A percentile compares a stretch with the other conserved stretches of the same genome.
These are phyloP conservation scores for Rhizophora apiculata DNA, from an alignment of 345 rosid species.

Conservation along the genomic window DNA sequence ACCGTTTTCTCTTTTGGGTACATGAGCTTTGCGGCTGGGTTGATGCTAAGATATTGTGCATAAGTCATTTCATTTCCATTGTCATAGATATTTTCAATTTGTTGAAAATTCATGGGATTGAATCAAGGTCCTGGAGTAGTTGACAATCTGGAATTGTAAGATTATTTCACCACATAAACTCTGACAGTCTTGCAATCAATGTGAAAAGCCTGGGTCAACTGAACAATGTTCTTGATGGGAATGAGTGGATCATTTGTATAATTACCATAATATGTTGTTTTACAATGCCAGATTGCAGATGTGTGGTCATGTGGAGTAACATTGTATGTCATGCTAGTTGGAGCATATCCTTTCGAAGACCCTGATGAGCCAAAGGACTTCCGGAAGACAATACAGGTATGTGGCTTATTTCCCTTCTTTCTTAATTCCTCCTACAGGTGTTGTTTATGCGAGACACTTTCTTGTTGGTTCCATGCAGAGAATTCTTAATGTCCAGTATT, in stretches of 20 bases:
- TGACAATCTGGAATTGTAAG: neutral
- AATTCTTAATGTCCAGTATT: conserved; percentile 28
- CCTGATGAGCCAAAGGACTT: conserved; percentile 35
- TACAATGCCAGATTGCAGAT: conserved; percentile 29
- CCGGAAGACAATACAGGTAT: conserved; percentile 32
- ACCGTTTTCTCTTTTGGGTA: neutral
- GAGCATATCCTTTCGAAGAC: conserved; percentile 35
- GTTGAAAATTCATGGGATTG: too few relatives aligned
- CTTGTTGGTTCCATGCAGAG: conserved; percentile 26
- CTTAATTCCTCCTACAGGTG: neutral
- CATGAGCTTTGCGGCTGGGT: neutral
- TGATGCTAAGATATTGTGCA: neutral
- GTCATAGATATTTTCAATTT: too few relatives aligned
- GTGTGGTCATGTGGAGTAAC: conserved; percentile 40
- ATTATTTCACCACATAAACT: neutral
- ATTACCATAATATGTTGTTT: neutral
- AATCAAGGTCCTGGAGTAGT: neutral
- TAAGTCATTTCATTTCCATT: neutral
- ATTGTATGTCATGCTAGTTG: conserved; percentile 30
- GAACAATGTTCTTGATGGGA: too few relatives aligned
- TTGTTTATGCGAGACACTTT: neutral
- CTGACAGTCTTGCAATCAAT: neutral
- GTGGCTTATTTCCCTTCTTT: neutral
- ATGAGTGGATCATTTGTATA: neutral
- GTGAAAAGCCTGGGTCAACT: neutral